Conservation (phyloP, 495 filamentous ascomycete genomes). For the Penicillium turbatum region DNA sequence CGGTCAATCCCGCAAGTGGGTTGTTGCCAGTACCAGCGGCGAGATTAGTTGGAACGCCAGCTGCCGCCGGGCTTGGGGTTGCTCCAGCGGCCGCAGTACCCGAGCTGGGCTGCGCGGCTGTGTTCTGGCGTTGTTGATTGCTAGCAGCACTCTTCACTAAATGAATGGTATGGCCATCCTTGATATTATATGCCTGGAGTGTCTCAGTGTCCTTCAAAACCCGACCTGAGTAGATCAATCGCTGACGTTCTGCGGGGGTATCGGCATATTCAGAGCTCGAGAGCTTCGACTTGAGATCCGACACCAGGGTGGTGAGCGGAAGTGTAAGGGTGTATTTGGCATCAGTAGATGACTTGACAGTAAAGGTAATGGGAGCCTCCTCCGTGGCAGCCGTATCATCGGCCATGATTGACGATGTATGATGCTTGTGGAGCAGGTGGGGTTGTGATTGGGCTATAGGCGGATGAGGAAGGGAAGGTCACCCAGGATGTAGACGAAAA, state of each 20-base stretch:
- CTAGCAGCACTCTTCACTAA: conserved; percentile 93
- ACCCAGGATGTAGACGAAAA: not conserved
- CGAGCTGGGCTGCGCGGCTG: conserved; percentile 46
- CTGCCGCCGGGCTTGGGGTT: conserved; percentile 47
- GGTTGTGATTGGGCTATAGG: conserved; percentile 12
- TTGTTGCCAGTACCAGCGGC: conserved; percentile 90
- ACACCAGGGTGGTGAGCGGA: conserved; percentile 67
- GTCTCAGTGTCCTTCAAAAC: conserved; percentile 93
- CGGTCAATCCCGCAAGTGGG: conserved; percentile 84
- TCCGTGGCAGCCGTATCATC: conserved; percentile 44
- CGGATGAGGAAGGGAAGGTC: not conserved
- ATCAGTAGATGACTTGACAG: conserved; percentile 86
- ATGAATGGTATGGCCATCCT: conserved; percentile 92
- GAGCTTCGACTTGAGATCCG: conserved; percentile 86
- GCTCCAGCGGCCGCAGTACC: conserved; percentile 47
- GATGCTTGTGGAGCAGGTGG: conserved; percentile 10
- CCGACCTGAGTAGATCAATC: conserved; percentile 94
- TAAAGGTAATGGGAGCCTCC: conserved; percentile 75
- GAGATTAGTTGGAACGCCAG: conserved; percentile 79
- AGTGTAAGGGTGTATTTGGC: conserved; percentile 78
- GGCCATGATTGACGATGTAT: conserved; percentile 34
- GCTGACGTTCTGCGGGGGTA: conserved; percentile 78
- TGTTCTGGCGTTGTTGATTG: conserved; percentile 63
- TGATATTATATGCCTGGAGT: conserved; percentile 84
- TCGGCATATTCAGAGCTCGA: conserved; percentile 74